Evolutionary conservation across 2,329 filamentous ascomycete species (phyloP).

Genomic region (Chaetomium olivaceum): DNA sequence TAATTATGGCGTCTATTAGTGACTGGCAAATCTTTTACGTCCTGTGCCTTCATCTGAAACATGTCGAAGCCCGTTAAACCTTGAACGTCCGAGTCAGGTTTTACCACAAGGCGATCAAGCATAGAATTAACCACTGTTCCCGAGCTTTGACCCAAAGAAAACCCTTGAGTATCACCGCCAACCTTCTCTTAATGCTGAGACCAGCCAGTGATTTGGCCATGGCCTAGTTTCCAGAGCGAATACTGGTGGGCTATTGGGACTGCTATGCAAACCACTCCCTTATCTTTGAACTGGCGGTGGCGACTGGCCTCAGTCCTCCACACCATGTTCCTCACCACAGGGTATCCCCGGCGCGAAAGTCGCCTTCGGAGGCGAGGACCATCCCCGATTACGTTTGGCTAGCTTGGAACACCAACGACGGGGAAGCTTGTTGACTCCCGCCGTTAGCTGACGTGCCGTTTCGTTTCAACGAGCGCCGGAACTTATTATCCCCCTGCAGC

Average conservation of each 20-base stretch:
- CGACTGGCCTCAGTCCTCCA: background rate
- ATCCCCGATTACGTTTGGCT: background rate
- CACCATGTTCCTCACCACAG: background rate
- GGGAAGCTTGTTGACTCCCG: background rate
- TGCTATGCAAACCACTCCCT: background rate
- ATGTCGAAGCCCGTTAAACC: background rate
- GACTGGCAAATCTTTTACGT: background rate
- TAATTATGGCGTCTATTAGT: no score
- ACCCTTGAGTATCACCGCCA: background rate
- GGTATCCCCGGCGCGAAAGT: background rate
- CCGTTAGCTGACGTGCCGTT: background rate
- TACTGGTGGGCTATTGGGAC: background rate
- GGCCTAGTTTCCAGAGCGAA: background rate
- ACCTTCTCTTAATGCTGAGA: background rate
- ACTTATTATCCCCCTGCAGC: background rate
- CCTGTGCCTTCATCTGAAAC: background rate
- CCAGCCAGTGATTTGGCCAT: background rate
- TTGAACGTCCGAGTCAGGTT: background rate
- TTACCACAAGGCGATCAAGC: background rate
- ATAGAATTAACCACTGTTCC: background rate
- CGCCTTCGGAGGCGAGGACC: background rate
- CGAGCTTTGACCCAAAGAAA: background rate
- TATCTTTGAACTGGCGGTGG: background rate
- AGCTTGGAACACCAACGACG: background rate
- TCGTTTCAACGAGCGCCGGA: background rate